Conservation (phyloP, 768 basidiomycete genomes). For the Collybiopsis confluens region DNA sequence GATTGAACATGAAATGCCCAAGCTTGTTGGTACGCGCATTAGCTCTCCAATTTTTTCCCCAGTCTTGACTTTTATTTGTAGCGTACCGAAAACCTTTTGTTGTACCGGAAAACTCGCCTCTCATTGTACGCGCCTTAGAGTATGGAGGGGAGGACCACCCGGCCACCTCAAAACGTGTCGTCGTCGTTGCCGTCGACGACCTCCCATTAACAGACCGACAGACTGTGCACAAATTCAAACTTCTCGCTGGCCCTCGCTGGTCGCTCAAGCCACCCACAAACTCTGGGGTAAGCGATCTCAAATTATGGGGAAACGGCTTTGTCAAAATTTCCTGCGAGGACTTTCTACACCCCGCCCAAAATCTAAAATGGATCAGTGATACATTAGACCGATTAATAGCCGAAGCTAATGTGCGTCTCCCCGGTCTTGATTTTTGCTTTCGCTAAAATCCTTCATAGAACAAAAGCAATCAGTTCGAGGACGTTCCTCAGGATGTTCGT, state of each 20-base stretch:
- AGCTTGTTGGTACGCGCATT: slow-evolving; percentile 62
- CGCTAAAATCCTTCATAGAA: not conserved
- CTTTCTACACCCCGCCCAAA: slow-evolving; percentile 78
- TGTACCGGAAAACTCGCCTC: slow-evolving; percentile 51
- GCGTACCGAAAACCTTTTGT: slow-evolving; percentile 82
- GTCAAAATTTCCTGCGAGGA: slow-evolving; percentile 90
- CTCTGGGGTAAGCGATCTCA: slow-evolving; percentile 51
- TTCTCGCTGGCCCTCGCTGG: slow-evolving; percentile 90
- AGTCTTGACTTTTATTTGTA: slow-evolving; percentile 25
- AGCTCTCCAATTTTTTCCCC: slow-evolving; percentile 1
- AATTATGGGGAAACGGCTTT: slow-evolving; percentile 64
- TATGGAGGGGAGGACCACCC: slow-evolving; percentile 79
- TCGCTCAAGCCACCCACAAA: slow-evolving; percentile 67
- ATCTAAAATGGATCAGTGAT: slow-evolving; percentile 93
- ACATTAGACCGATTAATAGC: slow-evolving; percentile 69
- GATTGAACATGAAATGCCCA: slow-evolving; percentile 86
- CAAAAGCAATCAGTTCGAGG: slow-evolving; percentile 39
- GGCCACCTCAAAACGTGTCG: slow-evolving; percentile 60
- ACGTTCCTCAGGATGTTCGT: slow-evolving; percentile 78
- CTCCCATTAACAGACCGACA: slow-evolving; percentile 61
- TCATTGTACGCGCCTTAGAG: slow-evolving; percentile 70
- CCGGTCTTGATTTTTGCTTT: not conserved
- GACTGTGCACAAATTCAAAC: slow-evolving; percentile 79
- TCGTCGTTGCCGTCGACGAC: slow-evolving; percentile 70
- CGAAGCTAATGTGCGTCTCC: slow-evolving; percentile 77